Percentiles rank a stretch among this genome's conserved stretches.
These are phyloP conservation scores for Effrenium voratum DNA, from an alignment of 73 alveolate genomes.

Conservation along the genomic window DNA sequence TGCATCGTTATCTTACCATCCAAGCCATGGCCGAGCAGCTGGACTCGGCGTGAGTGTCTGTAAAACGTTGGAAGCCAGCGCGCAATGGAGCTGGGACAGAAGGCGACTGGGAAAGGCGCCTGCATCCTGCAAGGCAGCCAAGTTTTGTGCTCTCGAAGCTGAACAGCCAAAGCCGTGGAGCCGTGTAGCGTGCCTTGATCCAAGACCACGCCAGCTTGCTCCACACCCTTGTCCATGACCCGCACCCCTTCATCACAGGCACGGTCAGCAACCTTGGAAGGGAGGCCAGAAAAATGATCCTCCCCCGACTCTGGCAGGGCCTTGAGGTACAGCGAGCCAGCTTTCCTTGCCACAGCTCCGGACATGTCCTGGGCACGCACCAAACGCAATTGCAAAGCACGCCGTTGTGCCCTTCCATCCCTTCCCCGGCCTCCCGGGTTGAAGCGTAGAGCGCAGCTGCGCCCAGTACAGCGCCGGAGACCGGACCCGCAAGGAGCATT, in stretches of 20 bases:
- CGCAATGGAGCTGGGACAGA: slow-evolving; percentile 88
- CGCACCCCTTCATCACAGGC: slow-evolving; percentile 93
- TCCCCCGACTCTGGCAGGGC: neutral
- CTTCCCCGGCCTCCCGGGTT: slow-evolving; percentile 27
- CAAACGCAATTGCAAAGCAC: too few relatives aligned
- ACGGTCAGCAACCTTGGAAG: slow-evolving; percentile 54
- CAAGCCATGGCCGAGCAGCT: too few relatives aligned
- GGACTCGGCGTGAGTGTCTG: slow-evolving; percentile 12
- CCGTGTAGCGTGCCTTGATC: slow-evolving; percentile 23
- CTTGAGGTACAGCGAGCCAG: slow-evolving; percentile 81
- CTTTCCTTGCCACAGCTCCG: slow-evolving; percentile 79
- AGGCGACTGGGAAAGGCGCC: slow-evolving; percentile 52
- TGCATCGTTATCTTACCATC: too few relatives aligned
- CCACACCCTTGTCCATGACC: slow-evolving; percentile 79
- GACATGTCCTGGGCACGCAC: slow-evolving; percentile 34
- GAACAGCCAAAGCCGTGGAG: neutral
- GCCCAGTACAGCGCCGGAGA: slow-evolving; percentile 69
- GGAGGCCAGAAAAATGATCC: neutral
- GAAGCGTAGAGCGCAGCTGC: slow-evolving; percentile 83
- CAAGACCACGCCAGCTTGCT: slow-evolving; percentile 61
- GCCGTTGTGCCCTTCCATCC: neutral
- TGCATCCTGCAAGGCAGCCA: slow-evolving; percentile 25
- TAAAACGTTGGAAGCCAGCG: slow-evolving; percentile 56
- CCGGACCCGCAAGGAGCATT: slow-evolving; percentile 77
- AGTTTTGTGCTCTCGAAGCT: neutral